A percentile compares a stretch with the other conserved stretches of the same genome.
phyloP scores from a whole-genome alignment of 768 basidiomycete genomes.

The Lactarius indigo region DNA sequence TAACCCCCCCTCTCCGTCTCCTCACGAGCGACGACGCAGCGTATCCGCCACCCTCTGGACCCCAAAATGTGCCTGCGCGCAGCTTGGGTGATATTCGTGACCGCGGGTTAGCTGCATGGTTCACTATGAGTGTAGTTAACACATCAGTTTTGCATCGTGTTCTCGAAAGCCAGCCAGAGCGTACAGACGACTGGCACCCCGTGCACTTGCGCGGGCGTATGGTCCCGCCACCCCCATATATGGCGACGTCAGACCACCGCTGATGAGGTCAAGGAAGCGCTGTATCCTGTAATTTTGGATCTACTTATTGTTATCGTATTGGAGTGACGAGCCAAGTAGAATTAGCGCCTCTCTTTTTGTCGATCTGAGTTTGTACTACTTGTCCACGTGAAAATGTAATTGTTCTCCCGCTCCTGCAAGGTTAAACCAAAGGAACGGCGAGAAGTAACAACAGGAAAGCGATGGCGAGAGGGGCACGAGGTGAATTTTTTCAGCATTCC shows the following conservation, averaged over 20 bases:
- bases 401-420: constrained; percentile 4
- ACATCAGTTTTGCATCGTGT: constrained; percentile 14
- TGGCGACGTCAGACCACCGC: background rate
- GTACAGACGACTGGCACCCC: constrained; percentile 14
- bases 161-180: constrained; percentile 13
- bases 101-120: constrained; percentile 23
- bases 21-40: constrained; percentile 10
- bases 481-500: background rate
- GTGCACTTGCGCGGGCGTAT: constrained; percentile 14
- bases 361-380: constrained; percentile 19
- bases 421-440: background rate
- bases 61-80: constrained; percentile 23
- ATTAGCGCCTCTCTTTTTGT: constrained; percentile 21
- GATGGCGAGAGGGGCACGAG: background rate
- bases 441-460: background rate
- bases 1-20: background rate
- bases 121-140: constrained; percentile 23
- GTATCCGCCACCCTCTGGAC: constrained; percentile 18
- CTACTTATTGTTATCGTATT: constrained; percentile 21
- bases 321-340: constrained; percentile 1
- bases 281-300: constrained; percentile 1
- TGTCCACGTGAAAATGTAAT: constrained; percentile 19
- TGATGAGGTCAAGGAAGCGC: constrained; percentile 12
- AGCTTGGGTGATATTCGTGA: constrained; percentile 19
- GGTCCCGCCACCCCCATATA: constrained; percentile 11